A percentile compares a stretch with the other conserved stretches of the same genome.
Evolutionary conservation across 108 stramenopile species (phyloP).

Genomic region (Seminavis robusta): DNA sequence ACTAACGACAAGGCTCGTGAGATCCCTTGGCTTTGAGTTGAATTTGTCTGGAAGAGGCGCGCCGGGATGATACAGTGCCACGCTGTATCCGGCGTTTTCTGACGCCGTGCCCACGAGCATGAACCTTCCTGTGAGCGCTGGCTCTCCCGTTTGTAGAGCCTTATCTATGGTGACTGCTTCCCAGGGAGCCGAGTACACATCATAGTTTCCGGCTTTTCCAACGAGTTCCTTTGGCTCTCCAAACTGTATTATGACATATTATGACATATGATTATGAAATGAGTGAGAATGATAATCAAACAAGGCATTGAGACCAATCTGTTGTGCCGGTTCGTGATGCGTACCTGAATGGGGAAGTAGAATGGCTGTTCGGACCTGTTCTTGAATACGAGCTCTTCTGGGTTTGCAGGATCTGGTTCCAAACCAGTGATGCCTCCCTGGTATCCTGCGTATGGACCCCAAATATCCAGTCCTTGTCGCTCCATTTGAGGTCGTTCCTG

Average conservation of each 20-base stretch:
- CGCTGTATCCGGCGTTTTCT: neutral
- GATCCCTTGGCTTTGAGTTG: neutral
- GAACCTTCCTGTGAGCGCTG: neutral
- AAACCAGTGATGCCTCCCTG: neutral
- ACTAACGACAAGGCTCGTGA: neutral
- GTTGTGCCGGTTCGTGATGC: no score
- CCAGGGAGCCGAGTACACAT: neutral
- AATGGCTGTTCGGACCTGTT: conserved; percentile 2
- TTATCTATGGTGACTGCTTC: neutral
- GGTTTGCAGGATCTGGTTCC: neutral
- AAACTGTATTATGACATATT: no score
- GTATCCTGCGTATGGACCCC: neutral
- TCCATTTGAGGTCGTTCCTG: neutral
- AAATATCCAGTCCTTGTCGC: neutral
- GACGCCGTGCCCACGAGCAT: neutral
- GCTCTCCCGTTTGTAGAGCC: neutral
- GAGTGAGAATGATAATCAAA: no score
- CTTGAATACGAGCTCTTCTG: neutral
- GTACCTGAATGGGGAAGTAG: conserved; percentile 18
- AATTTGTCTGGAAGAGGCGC: neutral
- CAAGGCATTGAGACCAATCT: no score
- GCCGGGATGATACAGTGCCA: no score
- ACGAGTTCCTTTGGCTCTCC: conserved; percentile 2
- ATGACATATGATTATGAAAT: no score
- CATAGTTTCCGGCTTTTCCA: neutral